A percentile compares a stretch with the other conserved stretches of the same genome.
phyloP scores from a whole-genome alignment of 108 stramenopile species.

The Aureococcus anophagefferens region DNA sequence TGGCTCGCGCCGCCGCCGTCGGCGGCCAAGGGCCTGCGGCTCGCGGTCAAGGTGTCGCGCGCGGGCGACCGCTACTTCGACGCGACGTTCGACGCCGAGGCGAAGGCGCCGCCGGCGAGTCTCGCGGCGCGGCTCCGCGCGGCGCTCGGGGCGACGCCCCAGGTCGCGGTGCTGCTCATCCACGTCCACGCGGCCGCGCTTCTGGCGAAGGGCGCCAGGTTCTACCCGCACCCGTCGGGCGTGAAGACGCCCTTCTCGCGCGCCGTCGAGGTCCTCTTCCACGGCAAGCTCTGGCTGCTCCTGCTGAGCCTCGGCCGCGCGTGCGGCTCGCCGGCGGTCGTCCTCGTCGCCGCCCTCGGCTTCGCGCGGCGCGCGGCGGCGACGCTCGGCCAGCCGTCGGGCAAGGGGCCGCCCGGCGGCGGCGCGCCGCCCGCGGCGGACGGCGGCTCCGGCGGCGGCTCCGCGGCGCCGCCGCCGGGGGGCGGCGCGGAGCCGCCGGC shows the following conservation, averaged over 20 bases:
- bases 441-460: no score
- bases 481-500: not conserved
- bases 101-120: not conserved
- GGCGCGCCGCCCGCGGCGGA: no score
- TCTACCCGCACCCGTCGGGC: not conserved
- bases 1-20: not conserved
- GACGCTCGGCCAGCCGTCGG: no score
- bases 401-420: not conserved
- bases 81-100: not conserved
- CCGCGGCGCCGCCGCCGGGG: no score
- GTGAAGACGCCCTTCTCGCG: not conserved
- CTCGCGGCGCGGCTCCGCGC: not conserved
- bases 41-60: not conserved
- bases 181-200: not conserved
- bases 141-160: not conserved
- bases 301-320: not conserved
- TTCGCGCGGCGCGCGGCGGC: no score
- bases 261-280: not conserved
- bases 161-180: not conserved
- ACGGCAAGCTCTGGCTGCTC: not conserved
- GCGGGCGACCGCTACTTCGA: not conserved
- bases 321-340: not conserved
- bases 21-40: not conserved
- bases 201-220: not conserved
- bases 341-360: not conserved